Evolutionary conservation across 805 yeast species (phyloP), one percentile per base, ranked within the genome.

Genomic region (Diddensiella caesifluorescens): DNA sequence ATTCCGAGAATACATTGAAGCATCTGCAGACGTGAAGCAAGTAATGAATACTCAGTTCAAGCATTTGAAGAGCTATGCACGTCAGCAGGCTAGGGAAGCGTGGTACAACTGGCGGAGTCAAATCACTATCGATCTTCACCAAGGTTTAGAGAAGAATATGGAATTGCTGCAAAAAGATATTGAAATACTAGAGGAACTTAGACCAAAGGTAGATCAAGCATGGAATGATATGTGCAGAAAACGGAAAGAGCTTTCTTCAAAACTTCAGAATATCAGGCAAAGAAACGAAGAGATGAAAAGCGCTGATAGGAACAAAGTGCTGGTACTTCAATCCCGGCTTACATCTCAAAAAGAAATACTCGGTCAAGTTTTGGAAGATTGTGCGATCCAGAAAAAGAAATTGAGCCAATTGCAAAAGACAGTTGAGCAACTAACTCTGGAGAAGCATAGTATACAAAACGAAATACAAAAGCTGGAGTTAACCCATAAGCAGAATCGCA

Each of bases 61-160:
- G 44, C 45, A 70, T 9, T 61, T 79, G 32, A 75, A 76, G 52
- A 71, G 68, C 22, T 72, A 61, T 45, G 67, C 83, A 0, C 64
- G 77, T 22, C 63, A 69, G 22, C 75, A 74, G 51, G 75, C 84
- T 0, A 68, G 65, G 44, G 69, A 68, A 28, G 71, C 72, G 0
- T 80, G 85, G 84, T 75, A 74, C 49, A 72, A 70, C 38, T 80
- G 86, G 87, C 62, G 84, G 46, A 55, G 64, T 9, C 74, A 75
- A 46, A 67, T 78, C 35, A 53, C 73, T 4, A 62, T 64, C 19
- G 77, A 75, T 30, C 61, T 79, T 12, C 52, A 70, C 23, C 56
- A 50, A n/a, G 60, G 49, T 5, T 37, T 57, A 25, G 46, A 45
- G 5, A 39, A 45, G 29, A 54, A 59, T 28, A 35, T 49, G 10